Evolutionary conservation across 2,329 filamentous ascomycete genomes (phyloP).

Genomic region (Colletotrichum sidae): DNA sequence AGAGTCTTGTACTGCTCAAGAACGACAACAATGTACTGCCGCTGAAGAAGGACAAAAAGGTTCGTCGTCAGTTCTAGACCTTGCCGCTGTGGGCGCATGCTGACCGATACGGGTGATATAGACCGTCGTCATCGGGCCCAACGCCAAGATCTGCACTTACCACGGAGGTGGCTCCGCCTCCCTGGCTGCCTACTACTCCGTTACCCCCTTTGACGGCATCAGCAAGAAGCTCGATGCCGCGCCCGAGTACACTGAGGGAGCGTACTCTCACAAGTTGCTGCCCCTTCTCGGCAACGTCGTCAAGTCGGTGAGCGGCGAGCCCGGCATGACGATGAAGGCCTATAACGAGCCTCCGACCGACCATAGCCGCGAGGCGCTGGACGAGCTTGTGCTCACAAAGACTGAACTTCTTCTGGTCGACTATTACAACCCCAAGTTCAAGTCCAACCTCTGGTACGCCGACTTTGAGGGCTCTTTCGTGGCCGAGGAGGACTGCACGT

Average conservation of each 20-base stretch:
- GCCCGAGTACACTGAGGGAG: constrained; percentile 68
- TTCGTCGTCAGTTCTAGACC: constrained; percentile 39
- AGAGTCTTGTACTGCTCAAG: constrained; percentile 80
- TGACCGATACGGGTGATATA: constrained; percentile 35
- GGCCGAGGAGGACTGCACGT: constrained; percentile 69
- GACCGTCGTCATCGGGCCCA: constrained; percentile 68
- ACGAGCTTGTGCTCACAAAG: constrained; percentile 59
- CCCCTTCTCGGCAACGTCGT: constrained; percentile 67
- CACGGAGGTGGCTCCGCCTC: constrained; percentile 76
- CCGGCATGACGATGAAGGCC: constrained; percentile 71
- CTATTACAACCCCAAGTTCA: constrained; percentile 65
- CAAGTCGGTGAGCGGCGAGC: constrained; percentile 62
- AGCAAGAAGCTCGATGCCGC: constrained; percentile 59
- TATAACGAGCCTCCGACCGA: constrained; percentile 69
- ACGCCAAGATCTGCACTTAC: constrained; percentile 67
- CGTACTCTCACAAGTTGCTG: constrained; percentile 73
- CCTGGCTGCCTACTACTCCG: constrained; percentile 71
- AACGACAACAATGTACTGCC: constrained; percentile 75
- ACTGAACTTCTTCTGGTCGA: constrained; percentile 63
- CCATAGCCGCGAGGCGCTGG: constrained; percentile 60
- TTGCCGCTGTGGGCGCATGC: not conserved
- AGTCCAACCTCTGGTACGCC: constrained; percentile 66
- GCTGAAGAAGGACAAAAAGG: constrained; percentile 69
- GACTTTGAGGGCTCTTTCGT: constrained; percentile 71
- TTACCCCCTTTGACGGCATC: constrained; percentile 80